phyloP scores from a whole-genome alignment of 2,329 filamentous ascomycete species.

The Verticillium nubilum region DNA sequence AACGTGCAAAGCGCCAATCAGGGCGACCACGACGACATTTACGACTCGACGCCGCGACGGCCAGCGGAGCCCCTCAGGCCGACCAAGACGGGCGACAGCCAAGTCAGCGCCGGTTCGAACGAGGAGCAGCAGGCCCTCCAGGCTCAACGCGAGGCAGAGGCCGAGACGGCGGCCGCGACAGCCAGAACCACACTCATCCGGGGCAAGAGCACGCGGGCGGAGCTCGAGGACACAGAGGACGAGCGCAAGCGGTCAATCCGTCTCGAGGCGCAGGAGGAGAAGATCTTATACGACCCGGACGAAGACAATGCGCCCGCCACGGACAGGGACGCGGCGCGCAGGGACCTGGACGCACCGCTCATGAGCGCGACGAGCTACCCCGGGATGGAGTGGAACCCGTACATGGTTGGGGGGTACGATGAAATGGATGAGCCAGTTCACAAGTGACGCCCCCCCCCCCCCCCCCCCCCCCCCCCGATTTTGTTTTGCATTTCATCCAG shows the following conservation, averaged over 20 bases:
- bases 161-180: slow-evolving; percentile 1
- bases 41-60: slow-evolving; percentile 24
- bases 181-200: background rate
- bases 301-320: slow-evolving; percentile 17
- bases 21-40: slow-evolving; percentile 21
- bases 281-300: slow-evolving; percentile 37
- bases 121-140: slow-evolving; percentile 8
- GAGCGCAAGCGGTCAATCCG: slow-evolving; percentile 38
- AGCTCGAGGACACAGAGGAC: slow-evolving; percentile 36
- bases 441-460: no score
- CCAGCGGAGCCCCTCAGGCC: slow-evolving; percentile 4
- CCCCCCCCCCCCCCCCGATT: no score
- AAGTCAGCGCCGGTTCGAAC: slow-evolving; percentile 8
- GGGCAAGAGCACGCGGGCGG: slow-evolving; percentile 19
- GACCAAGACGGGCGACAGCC: slow-evolving; percentile 9
- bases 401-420: slow-evolving; percentile 20
- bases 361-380: slow-evolving; percentile 67
- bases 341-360: slow-evolving; percentile 40
- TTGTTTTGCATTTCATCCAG: background rate
- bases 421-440: slow-evolving; percentile 5
- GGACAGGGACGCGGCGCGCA: slow-evolving; percentile 27
- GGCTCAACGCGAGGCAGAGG: background rate
- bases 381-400: slow-evolving; percentile 65
- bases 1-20: slow-evolving; percentile 14
- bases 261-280: slow-evolving; percentile 44